Base-by-base conservation (phyloP, 768 basidiomycete species). In the Lactarius evosmus region DNA sequence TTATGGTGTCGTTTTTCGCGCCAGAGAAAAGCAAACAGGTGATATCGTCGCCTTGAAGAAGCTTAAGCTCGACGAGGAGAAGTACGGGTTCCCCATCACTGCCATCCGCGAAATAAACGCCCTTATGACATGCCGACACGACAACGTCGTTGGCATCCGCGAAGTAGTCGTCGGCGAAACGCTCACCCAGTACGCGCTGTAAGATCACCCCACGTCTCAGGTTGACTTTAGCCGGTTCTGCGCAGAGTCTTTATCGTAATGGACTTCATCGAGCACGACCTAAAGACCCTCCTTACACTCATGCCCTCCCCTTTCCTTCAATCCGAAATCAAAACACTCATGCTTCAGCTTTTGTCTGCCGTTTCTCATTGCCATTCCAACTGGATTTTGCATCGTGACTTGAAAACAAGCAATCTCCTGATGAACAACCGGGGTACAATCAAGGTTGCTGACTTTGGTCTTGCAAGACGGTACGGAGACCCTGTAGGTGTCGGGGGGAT, bases 401-500 rank as follows among this genome's bases (percentile, higher is more conserved):
- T 99, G 65, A 99, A 99, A 75, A 98, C 97, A 22, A 95, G 93
- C 70, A 99, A 99, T 73, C 76, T 99, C 38, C 82, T 99, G 52
- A 96, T 99, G 96, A 99, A 98, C 75, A 99, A 99, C 73, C 87
- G 97, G 8, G 97, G 97, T 1, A 95, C 91, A 40, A 95, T 99
- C 77, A 98, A 98, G 72, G 95, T 99, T 7, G 97, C 97, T 16
- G 97, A 99, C 75, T 99, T 98, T 74, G 97, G 97, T 6, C 84
- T 98, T 32, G 97, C 97, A 17, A 80, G 97, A 70, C 85, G 95
- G 58, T 99, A 93, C 72, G 97, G 97, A 19, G 97, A 98, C 74
- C 97, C 97, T 11, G 83, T 98, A 12, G 95, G 96, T 25, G 87
- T 94, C 6, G 92, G 93, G n/a, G 94, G 95, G 33, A 86, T 99